phyloP scores from a whole-genome alignment of 2,329 filamentous ascomycete species.

The Sarocladium oryzae region DNA sequence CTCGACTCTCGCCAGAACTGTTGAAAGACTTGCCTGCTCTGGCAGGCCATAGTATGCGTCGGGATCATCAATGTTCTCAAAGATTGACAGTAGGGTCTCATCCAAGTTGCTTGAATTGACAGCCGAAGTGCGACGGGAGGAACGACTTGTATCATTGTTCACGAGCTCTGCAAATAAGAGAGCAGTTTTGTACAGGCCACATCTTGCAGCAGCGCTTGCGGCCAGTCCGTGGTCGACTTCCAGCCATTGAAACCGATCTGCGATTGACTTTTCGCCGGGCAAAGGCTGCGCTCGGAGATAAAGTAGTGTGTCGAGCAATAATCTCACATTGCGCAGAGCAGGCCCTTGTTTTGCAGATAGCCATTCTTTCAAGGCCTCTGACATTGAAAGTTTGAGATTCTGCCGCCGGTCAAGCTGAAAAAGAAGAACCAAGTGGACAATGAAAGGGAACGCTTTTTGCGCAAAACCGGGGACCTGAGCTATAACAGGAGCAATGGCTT shows the following conservation, averaged over 20 bases:
- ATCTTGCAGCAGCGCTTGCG: constrained; percentile 65
- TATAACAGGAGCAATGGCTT: constrained; percentile 61
- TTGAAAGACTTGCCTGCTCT: constrained; percentile 67
- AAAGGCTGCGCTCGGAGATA: constrained; percentile 80
- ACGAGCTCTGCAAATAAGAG: constrained; percentile 75
- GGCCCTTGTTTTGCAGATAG: constrained; percentile 37
- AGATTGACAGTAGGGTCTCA: constrained; percentile 72
- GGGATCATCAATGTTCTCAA: constrained; percentile 88
- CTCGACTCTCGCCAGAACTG: constrained; percentile 74
- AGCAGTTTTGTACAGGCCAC: constrained; percentile 82
- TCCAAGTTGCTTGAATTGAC: constrained; percentile 49
- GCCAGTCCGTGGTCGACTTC: constrained; percentile 70
- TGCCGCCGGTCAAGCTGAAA: constrained; percentile 59
- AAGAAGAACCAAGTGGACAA: constrained; percentile 74
- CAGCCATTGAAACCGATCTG: constrained; percentile 77
- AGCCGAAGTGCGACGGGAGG: constrained; percentile 61
- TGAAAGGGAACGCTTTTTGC: constrained; percentile 69
- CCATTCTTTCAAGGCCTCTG: constrained; percentile 57
- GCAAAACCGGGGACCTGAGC: constrained; percentile 62
- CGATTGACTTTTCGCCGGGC: constrained; percentile 69
- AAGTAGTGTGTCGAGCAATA: constrained; percentile 72
- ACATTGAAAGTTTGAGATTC: constrained; percentile 55
- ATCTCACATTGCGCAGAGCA: constrained; percentile 57
- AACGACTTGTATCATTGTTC: constrained; percentile 47
- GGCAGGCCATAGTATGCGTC: constrained; percentile 92